Percentiles rank a stretch among this genome's conserved stretches.
Evolutionary conservation across 2,329 filamentous ascomycete species (phyloP).

Genomic region (Trichoderma simmonsii): DNA sequence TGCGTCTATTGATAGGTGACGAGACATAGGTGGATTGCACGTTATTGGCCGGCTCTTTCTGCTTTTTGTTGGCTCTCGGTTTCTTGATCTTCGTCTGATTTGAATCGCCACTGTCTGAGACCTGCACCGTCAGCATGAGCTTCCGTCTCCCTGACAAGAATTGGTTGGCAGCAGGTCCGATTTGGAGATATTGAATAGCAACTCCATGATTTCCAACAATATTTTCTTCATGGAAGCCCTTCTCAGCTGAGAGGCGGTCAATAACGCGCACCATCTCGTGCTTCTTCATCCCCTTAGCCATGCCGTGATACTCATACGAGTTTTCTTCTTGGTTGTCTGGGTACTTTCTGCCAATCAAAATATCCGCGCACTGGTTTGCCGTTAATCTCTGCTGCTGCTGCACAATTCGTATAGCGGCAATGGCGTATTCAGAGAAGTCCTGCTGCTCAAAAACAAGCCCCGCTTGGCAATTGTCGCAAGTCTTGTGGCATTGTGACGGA

Average conservation of each 20-base stretch:
- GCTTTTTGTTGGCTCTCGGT: conserved; percentile 36
- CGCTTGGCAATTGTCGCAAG: conserved; percentile 87
- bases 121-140: conserved; percentile 44
- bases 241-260: conserved; percentile 68
- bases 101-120: conserved; percentile 31
- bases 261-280: conserved; percentile 83
- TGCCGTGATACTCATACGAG: conserved; percentile 62
- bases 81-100: conserved; percentile 35
- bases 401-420: conserved; percentile 68
- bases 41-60: conserved; percentile 37
- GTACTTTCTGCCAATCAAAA: conserved; percentile 69
- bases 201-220: conserved; percentile 53
- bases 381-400: conserved; percentile 61
- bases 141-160: conserved; percentile 46
- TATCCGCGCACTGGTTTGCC: conserved; percentile 76
- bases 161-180: conserved; percentile 40
- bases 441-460: conserved; percentile 65
- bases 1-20: conserved; percentile 45
- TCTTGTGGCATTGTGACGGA: conserved; percentile 64
- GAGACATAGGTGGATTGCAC: conserved; percentile 49
- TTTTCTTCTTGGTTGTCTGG: conserved; percentile 53
- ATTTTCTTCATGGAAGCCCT: conserved; percentile 70
- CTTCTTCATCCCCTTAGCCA: conserved; percentile 66
- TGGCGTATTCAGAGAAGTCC: conserved; percentile 75
- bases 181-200: conserved; percentile 67